Evolutionary conservation across 2,329 filamentous ascomycete genomes (phyloP).

Genomic region (Apiospora pterosperma): DNA sequence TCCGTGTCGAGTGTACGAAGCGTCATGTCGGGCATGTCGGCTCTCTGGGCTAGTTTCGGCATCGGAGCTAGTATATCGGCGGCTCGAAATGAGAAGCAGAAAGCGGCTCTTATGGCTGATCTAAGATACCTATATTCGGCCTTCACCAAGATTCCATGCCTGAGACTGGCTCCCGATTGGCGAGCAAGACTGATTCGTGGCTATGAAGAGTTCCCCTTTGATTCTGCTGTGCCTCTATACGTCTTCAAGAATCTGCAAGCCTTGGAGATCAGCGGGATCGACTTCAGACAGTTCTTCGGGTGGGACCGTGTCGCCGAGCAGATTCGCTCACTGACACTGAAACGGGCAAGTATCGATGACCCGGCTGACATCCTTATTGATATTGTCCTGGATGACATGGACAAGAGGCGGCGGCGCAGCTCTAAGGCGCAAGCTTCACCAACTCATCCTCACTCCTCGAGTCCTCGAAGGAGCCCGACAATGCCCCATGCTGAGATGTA

Average conservation of each 20-base stretch:
- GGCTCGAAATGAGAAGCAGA: slow-evolving; percentile 85
- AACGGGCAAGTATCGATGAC: slow-evolving; percentile 83
- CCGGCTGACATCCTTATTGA: slow-evolving; percentile 85
- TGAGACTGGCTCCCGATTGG: slow-evolving; percentile 88
- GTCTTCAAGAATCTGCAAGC: slow-evolving; percentile 96
- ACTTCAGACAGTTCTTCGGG: slow-evolving; percentile 95
- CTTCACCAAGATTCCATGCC: slow-evolving; percentile 95
- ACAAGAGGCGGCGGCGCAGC: slow-evolving; percentile 82
- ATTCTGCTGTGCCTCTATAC: slow-evolving; percentile 93
- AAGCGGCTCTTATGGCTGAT: slow-evolving; percentile 79
- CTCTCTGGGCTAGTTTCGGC: slow-evolving; percentile 85
- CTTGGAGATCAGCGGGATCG: slow-evolving; percentile 90
- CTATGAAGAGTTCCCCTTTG: slow-evolving; percentile 97
- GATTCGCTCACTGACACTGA: slow-evolving; percentile 82
- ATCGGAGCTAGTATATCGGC: slow-evolving; percentile 75
- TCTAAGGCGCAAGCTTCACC: slow-evolving; percentile 83
- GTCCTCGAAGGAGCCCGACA: slow-evolving; percentile 60
- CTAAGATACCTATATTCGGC: slow-evolving; percentile 96
- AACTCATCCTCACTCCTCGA: slow-evolving; percentile 59
- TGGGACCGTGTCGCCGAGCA: slow-evolving; percentile 95
- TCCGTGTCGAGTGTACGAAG: slow-evolving; percentile 96
- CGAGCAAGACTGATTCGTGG: slow-evolving; percentile 85
- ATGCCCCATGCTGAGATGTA: slow-evolving; percentile 63
- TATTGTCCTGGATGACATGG: slow-evolving; percentile 94
- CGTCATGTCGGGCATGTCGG: slow-evolving; percentile 95